Evolutionary conservation across 805 yeast species (phyloP).

Genomic region (Nakazawaea ernobii): DNA sequence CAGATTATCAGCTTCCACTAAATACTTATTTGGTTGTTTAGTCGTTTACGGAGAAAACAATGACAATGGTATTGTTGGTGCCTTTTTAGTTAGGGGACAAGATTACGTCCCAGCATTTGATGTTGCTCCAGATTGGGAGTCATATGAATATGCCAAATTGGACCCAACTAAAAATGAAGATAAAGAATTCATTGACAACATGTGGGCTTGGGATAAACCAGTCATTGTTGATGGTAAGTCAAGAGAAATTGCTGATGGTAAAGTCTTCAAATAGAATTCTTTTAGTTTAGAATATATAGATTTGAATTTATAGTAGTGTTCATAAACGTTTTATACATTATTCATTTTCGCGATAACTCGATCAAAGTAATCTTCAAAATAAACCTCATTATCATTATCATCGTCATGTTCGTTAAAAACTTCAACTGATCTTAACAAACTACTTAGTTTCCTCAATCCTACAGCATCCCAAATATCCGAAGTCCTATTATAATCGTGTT

Average conservation of each 20-base stretch:
- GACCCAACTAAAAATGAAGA: slow-evolving; percentile 74
- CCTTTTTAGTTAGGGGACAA: slow-evolving; percentile 92
- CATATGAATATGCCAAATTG: slow-evolving; percentile 76
- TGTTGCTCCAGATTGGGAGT: slow-evolving; percentile 99
- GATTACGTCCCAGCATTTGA: slow-evolving; percentile 87
- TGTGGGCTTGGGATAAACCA: slow-evolving; percentile 99
- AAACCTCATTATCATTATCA: not conserved
- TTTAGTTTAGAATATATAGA: not conserved
- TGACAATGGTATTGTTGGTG: slow-evolving; percentile 96
- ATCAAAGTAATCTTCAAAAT: slow-evolving; percentile 11
- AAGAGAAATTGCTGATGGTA: slow-evolving; percentile 93
- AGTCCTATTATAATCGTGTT: slow-evolving; percentile 35
- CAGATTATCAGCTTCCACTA: slow-evolving; percentile 88
- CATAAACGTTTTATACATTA: not conserved
- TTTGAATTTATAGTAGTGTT: not conserved
- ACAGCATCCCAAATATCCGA: slow-evolving; percentile 42
- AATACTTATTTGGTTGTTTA: slow-evolving; percentile 88
- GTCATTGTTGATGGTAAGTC: slow-evolving; percentile 70
- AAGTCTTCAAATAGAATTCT: slow-evolving; percentile 77
- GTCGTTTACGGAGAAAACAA: slow-evolving; percentile 98
- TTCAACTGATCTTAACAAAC: slow-evolving; percentile 30
- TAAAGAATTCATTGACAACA: slow-evolving; percentile 76
- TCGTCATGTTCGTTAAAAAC: not conserved
- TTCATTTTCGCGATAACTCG: slow-evolving; percentile 3
- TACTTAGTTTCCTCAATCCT: slow-evolving; percentile 38